A percentile compares a stretch with the other conserved stretches of the same genome.
phyloP scores from a whole-genome alignment of 2,329 filamentous ascomycete genomes.

The Talaromyces sp. region DNA sequence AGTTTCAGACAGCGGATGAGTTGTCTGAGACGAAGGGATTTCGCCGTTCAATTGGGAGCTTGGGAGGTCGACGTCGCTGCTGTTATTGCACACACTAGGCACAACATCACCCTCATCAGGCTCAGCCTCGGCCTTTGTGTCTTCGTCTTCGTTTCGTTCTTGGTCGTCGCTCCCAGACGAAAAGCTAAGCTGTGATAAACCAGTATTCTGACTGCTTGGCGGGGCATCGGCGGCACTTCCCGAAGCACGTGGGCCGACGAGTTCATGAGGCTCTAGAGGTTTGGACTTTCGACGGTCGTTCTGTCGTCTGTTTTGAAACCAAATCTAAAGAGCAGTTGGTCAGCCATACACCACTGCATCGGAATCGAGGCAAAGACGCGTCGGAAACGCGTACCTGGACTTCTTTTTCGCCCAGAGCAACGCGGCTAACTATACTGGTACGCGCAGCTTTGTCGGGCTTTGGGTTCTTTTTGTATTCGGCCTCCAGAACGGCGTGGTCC shows the following conservation, averaged over 20 bases:
- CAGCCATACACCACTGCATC: not conserved
- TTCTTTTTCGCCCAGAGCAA: conserved; percentile 90
- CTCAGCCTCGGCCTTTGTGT: not conserved
- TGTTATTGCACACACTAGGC: not conserved
- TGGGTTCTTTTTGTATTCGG: conserved; percentile 76
- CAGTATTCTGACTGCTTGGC: conserved; percentile 23
- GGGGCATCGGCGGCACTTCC: conserved; percentile 22
- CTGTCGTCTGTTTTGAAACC: conserved; percentile 94
- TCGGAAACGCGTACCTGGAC: conserved; percentile 69
- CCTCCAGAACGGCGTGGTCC: conserved; percentile 83
- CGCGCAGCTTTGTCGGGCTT: conserved; percentile 90
- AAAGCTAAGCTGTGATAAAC: conserved; percentile 22
- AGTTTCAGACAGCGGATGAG: not conserved
- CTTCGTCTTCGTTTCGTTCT: conserved; percentile 2
- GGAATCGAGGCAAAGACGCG: not conserved
- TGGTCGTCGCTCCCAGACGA: conserved; percentile 24
- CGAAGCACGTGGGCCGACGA: conserved; percentile 44
- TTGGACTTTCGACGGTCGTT: conserved; percentile 87
- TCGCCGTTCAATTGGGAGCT: not conserved
- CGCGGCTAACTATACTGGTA: conserved; percentile 75
- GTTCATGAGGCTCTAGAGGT: conserved; percentile 73
- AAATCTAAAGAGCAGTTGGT: conserved; percentile 62
- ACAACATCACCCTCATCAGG: not conserved
- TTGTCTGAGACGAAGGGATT: not conserved
- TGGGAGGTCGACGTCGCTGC: not conserved